Base-by-base conservation (phyloP, 192 early-diverging fungal species). In the Rhizophagus clarus region DNA sequence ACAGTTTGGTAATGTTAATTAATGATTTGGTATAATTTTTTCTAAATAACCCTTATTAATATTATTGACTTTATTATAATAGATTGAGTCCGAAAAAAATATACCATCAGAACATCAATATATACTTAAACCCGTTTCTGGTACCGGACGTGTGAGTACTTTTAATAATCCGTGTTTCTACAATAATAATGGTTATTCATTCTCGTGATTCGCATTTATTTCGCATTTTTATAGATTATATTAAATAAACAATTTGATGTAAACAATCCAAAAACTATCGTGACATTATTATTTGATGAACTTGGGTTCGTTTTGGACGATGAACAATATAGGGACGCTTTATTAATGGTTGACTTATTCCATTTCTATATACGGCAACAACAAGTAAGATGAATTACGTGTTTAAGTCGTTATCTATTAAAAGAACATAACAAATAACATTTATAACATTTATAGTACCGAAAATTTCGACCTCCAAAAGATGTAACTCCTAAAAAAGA, bases 71-170 rank as follows among this genome's bases (percentile, higher is more conserved):
- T 51, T 12, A 40, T n/a, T 83, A 82, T 81, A 61, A 37, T 66
- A 91, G 87, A 93, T 94, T 83, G 87, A 91, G 15, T 86, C 86
- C 37, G 87, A 86, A 28, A 85, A 89, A 60, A 84, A 90, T 11
- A 81, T 91, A 15, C 88, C 88, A 40, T 84, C 85, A 37, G 89
- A 90, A 49, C 91, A 92, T 68, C 93, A 95, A 73, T 97, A 96
- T 78, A 92, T 99, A 29, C 82, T 99, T 32, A 93, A 93, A 82
- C 98, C 98, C 2, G 96, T 99, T 0, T 95, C 95, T 22, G 98
- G 97, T 4, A 88, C 88, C 47, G 98, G 96, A 34, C 89, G 92
- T 80, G 92, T 91, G 81, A 74, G 80, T 73, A 14, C 42, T 45
- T 45, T 45, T 45, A 12, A 12, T 45, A 45, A 45, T 45, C 24